Conservation (phyloP, 257 asterid species). For the Salvia hispanica region DNA sequence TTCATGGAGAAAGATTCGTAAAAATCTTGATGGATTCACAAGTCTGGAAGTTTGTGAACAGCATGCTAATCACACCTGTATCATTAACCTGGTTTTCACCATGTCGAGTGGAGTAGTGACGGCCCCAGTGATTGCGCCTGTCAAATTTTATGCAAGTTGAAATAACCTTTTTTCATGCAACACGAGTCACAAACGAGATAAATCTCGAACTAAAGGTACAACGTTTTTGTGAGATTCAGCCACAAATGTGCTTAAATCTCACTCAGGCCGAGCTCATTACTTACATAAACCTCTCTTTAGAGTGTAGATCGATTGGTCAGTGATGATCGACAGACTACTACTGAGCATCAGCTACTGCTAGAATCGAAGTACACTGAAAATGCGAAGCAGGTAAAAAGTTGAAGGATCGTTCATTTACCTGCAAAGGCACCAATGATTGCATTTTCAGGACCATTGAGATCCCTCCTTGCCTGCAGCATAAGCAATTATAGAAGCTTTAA, state of each 20-base stretch:
- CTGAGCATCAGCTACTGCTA: conserved; percentile 4
- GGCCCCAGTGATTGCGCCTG: conserved; percentile 76
- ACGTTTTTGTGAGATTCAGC: not conserved
- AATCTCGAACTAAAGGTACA: not conserved
- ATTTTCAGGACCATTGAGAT: conserved; percentile 62
- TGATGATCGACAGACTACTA: not conserved
- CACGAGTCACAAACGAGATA: not conserved
- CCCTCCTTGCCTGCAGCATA: conserved; percentile 59
- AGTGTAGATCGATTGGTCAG: not conserved
- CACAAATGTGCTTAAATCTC: not conserved
- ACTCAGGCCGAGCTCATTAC: not conserved
- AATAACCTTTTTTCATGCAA: not conserved
- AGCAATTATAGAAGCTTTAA: conserved; percentile 17
- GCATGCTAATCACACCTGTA: conserved; percentile 48
- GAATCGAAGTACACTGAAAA: not conserved
- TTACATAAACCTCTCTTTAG: not conserved
- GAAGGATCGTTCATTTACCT: conserved; percentile 39
- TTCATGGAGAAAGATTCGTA: not conserved
- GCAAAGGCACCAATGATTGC: conserved; percentile 78
- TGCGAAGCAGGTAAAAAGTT: not conserved
- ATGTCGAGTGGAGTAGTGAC: conserved; percentile 75
- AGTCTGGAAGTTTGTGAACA: conserved; percentile 3
- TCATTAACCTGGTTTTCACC: conserved; percentile 68
- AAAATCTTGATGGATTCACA: not conserved
- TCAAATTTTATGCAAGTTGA: not conserved